These are phyloP conservation scores for Funneliformis caledonium DNA, from an alignment of 371 early-diverging fungal species.

Conservation along the genomic window DNA sequence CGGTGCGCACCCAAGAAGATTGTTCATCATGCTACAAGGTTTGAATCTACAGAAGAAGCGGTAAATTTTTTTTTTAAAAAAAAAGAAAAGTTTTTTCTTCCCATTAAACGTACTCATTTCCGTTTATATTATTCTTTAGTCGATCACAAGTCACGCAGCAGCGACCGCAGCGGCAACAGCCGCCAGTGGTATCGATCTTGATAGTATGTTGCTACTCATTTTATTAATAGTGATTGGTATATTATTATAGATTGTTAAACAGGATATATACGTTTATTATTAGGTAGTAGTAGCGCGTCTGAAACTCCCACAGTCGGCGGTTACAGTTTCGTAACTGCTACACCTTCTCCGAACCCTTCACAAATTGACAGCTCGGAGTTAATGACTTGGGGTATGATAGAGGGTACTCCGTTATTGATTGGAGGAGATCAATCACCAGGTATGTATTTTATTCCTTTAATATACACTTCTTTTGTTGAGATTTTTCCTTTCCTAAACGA, in stretches of 20 bases:
- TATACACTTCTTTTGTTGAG: background rate
- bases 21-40: constrained; percentile 57
- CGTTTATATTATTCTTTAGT: background rate
- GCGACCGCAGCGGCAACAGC: constrained; percentile 27
- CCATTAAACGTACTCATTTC: background rate
- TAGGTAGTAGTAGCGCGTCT: background rate
- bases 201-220: background rate
- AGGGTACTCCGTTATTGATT: constrained; percentile 67
- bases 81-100: background rate
- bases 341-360: constrained; percentile 68
- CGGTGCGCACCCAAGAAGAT: constrained; percentile 62
- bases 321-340: constrained; percentile 67
- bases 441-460: constrained; percentile 11
- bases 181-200: background rate
- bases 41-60: constrained; percentile 42
- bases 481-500: background rate
- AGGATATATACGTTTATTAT: background rate
- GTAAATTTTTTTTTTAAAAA: constrained; percentile 1
- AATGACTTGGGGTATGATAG: constrained; percentile 86
- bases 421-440: constrained; percentile 38
- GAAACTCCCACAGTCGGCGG: constrained; percentile 56
- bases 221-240: background rate
- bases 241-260: background rate
- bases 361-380: constrained; percentile 60
- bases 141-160: constrained; percentile 34